These are phyloP conservation scores for Linnemannia elongata DNA, from an alignment of 192 early-diverging fungal genomes.

Conservation along the genomic window DNA sequence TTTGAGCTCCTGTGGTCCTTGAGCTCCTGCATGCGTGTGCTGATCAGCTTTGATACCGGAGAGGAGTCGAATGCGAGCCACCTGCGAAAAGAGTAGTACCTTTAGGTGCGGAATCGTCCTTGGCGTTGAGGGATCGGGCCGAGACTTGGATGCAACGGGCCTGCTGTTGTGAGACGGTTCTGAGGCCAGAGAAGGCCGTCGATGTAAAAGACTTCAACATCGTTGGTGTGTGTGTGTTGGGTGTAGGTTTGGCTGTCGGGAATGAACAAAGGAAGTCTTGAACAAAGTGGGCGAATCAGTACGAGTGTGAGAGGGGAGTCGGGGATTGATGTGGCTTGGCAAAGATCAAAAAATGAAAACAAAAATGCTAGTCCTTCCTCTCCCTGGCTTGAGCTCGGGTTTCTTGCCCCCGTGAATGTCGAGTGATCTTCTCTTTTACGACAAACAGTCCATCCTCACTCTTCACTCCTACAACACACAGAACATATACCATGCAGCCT, in stretches of 20 bases:
- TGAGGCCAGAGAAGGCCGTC: conserved; percentile 29
- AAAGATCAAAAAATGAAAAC: conserved; percentile 1
- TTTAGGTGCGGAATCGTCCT: conserved; percentile 39
- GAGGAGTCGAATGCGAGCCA: background rate
- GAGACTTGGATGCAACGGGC: conserved; percentile 52
- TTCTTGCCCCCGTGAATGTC: too few species aligned
- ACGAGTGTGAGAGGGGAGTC: conserved; percentile 5
- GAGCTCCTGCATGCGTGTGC: background rate
- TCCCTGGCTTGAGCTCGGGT: background rate
- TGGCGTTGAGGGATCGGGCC: conserved; percentile 36
- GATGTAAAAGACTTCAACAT: conserved; percentile 50
- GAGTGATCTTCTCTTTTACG: background rate
- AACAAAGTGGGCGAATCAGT: background rate
- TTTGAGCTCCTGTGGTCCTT: background rate
- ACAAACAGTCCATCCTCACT: background rate
- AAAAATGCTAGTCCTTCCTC: background rate
- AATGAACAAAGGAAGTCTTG: background rate
- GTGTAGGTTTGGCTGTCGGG: background rate
- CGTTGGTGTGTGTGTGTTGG: background rate
- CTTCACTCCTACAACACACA: background rate
- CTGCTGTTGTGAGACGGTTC: conserved; percentile 22
- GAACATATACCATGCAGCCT: conserved; percentile 35
- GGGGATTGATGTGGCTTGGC: background rate
- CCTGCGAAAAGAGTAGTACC: conserved; percentile 16
- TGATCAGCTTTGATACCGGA: background rate